Base-by-base conservation (phyloP, 148 eudicot genomes). In the Polygonum aviculare region DNA sequence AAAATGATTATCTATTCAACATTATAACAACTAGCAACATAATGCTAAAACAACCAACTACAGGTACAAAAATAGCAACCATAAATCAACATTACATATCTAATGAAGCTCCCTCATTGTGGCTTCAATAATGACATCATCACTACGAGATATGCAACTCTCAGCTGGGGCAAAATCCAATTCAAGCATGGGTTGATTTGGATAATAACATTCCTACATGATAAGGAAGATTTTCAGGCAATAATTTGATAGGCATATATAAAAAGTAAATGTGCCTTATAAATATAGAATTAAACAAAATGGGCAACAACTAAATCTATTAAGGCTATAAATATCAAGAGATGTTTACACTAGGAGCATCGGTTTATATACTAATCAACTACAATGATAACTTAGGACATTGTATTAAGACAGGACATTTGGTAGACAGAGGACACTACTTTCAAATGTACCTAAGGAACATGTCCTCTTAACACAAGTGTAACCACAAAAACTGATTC, bases 91-190 rank as follows among this genome's bases (percentile, higher is more conserved):
- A 26, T 26, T 26, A 26, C 31, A 26, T 26, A 26, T 26, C 31
- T 26, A 26, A 26, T 26, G 31, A 33, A 95, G 98, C 80, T 95
- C 98, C 74, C 77, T 90, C 98, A 95, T 95, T 1, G 98, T 95
- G 60, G 98, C 97, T 71, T 92, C 98, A 16, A 95, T 87, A 57
- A 95, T 92, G 38, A 90, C 97, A 74, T 85, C 76, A 73, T 95
- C 94, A 76, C 94, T 90, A 18, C 91, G 69, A 12, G 94, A 84
- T 73, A 95, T 87, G 97, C 98, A 95, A 73, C 89, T 96, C 80
- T 95, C 97, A 77, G 98, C 98, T 35, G 98, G 98, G 62, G 98
- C 98, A 83, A 95, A 95, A 78, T 92, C 98, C 85, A 95, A 82
- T 82, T 95, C 98, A 84, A 95, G 86, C 98, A 92, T 95, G 41